A percentile compares a stretch with the other conserved stretches of the same genome.
These are phyloP conservation scores for Carex kokanica DNA, from an alignment of 176 grass and related monocot species.

Conservation along the genomic window DNA sequence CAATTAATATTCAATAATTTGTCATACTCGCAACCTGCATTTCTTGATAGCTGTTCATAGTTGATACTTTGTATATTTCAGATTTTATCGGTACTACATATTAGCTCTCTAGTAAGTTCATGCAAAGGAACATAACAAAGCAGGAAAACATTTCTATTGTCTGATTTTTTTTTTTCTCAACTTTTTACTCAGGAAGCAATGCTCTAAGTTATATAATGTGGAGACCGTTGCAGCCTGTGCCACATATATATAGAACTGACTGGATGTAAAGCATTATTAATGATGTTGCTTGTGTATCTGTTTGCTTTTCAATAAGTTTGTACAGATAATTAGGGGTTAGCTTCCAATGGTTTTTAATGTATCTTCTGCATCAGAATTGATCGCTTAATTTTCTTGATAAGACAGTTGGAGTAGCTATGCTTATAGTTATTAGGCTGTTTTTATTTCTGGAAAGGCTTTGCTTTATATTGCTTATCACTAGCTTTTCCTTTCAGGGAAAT, in stretches of 20 bases:
- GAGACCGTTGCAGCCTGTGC: background rate
- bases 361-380: background rate
- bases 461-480: background rate
- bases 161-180: background rate
- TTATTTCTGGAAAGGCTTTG: background rate
- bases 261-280: background rate
- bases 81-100: background rate
- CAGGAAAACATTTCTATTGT: background rate
- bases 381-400: background rate
- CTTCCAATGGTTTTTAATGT: background rate
- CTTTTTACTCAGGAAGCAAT: conserved; percentile 9
- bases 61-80: background rate
- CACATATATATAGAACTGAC: background rate
- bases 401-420: background rate
- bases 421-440: background rate
- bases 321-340: background rate
- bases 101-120: background rate
- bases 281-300: background rate
- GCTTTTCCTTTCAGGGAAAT: background rate
- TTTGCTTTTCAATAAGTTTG: background rate
- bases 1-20: background rate
- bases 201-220: background rate
- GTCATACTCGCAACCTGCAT: background rate
- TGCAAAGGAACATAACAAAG: background rate
- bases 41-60: background rate